These are phyloP conservation scores for Metschnikowia koreensis DNA, from an alignment of 805 yeast genomes.

Conservation along the genomic window DNA sequence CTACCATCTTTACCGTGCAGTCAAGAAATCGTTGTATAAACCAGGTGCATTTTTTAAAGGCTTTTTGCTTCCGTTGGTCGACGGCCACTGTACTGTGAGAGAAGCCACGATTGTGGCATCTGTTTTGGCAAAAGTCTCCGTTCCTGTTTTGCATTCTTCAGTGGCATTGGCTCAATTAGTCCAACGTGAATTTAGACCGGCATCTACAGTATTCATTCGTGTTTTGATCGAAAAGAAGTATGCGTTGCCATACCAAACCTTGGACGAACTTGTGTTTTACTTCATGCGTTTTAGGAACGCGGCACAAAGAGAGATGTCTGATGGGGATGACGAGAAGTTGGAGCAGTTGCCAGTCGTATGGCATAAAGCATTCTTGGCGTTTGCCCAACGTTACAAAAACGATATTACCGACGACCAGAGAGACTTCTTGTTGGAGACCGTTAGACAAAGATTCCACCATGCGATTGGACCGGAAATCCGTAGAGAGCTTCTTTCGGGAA, in stretches of 20 bases:
- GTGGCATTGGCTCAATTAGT: constrained; percentile 87
- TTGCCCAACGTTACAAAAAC: constrained; percentile 94
- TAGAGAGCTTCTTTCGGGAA: constrained; percentile 88
- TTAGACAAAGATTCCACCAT: constrained; percentile 84
- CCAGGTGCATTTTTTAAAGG: constrained; percentile 99
- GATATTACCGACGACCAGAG: constrained; percentile 99
- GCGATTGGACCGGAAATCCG: constrained; percentile 92
- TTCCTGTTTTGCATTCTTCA: constrained; percentile 93
- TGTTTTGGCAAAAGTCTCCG: constrained; percentile 80
- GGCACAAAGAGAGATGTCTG: constrained; percentile 40
- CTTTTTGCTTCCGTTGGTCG: constrained; percentile 85
- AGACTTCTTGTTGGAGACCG: constrained; percentile 87
- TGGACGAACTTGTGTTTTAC: constrained; percentile 90
- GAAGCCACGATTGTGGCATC: constrained; percentile 97
- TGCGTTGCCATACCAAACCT: constrained; percentile 94
- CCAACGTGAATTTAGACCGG: constrained; percentile 79
- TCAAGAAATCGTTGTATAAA: constrained; percentile 90
- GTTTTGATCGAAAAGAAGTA: constrained; percentile 90
- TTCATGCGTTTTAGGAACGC: constrained; percentile 85
- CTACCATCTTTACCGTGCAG: constrained; percentile 88
- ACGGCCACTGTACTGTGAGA: constrained; percentile 82
- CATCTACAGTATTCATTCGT: constrained; percentile 86
- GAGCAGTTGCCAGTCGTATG: constrained; percentile 87
- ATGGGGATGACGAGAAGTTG: constrained; percentile 35
- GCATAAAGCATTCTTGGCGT: constrained; percentile 94